Percentiles rank a stretch among this genome's conserved stretches.
These are phyloP conservation scores for Trypanosoma congolense DNA, from an alignment of 208 protist species.

Conservation along the genomic window DNA sequence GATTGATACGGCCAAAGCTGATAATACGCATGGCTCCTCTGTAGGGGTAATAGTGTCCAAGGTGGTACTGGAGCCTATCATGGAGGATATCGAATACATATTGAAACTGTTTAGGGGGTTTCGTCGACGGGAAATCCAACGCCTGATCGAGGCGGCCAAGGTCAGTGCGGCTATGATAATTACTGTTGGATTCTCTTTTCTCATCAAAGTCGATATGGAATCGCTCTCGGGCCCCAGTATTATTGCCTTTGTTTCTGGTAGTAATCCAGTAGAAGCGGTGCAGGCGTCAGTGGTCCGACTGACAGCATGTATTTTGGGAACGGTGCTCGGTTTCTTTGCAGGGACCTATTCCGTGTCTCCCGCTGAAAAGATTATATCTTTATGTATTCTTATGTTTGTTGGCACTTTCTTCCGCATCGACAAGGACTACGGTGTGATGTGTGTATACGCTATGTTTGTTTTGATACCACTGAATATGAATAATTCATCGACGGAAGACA, in stretches of 20 bases:
- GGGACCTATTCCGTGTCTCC: slow-evolving; percentile 63
- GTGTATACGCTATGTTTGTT: slow-evolving; percentile 85
- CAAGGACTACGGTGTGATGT: slow-evolving; percentile 83
- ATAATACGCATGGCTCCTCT: neutral
- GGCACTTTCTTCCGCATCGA: slow-evolving; percentile 78
- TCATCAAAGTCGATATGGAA: slow-evolving; percentile 53
- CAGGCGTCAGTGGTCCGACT: slow-evolving; percentile 82
- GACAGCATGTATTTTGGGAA: slow-evolving; percentile 81
- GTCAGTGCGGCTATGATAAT: slow-evolving; percentile 84
- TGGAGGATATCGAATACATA: slow-evolving; percentile 61
- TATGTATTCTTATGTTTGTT: slow-evolving; percentile 76
- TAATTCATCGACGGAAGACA: slow-evolving; percentile 45
- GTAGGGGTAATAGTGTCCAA: slow-evolving; percentile 35
- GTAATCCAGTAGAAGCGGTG: slow-evolving; percentile 81
- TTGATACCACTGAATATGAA: slow-evolving; percentile 75
- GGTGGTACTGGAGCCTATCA: slow-evolving; percentile 37
- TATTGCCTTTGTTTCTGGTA: slow-evolving; percentile 84
- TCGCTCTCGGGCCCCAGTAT: slow-evolving; percentile 82
- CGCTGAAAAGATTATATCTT: slow-evolving; percentile 68
- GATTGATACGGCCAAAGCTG: slow-evolving; percentile 27
- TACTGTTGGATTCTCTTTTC: slow-evolving; percentile 71
- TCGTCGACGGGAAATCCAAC: slow-evolving; percentile 71
- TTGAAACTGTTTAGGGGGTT: slow-evolving; percentile 35
- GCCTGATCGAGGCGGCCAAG: slow-evolving; percentile 84
- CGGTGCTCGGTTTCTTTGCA: slow-evolving; percentile 84